Evolutionary conservation across 768 basidiomycete species (phyloP).

Genomic region (Leccinum pellstonianum): DNA sequence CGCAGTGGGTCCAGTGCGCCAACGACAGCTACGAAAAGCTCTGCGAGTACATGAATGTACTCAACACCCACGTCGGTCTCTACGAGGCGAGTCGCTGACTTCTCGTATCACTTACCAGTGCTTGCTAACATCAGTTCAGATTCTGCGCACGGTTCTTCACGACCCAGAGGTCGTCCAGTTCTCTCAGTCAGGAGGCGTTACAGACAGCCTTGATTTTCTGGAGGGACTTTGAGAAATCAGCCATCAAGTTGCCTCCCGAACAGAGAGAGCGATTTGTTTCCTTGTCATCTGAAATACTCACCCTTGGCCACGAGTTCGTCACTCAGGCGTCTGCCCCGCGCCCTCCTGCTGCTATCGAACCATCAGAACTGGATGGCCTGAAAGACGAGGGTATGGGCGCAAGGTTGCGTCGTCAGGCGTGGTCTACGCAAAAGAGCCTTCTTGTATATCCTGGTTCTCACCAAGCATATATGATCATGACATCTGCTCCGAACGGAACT

Average conservation of each 20-base stretch:
- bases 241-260: constrained; percentile 79
- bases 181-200: constrained; percentile 70
- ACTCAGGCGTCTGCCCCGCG: constrained; percentile 61
- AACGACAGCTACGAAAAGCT: constrained; percentile 87
- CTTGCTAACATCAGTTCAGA: constrained; percentile 42
- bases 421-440: constrained; percentile 71
- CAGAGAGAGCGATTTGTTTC: constrained; percentile 83
- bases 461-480: constrained; percentile 93
- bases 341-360: constrained; percentile 65
- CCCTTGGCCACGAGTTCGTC: constrained; percentile 85
- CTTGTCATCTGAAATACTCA: constrained; percentile 84
- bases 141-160: constrained; percentile 65
- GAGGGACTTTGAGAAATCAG: constrained; percentile 97
- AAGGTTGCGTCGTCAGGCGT: constrained; percentile 70
- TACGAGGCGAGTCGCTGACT: constrained; percentile 65
- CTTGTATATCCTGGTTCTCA: constrained; percentile 82
- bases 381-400: constrained; percentile 78
- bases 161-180: constrained; percentile 65
- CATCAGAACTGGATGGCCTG: constrained; percentile 67
- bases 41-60: constrained; percentile 96
- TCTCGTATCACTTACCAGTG: constrained; percentile 4
- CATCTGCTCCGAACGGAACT: constrained; percentile 81
- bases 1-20: constrained; percentile 76
- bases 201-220: constrained; percentile 92
- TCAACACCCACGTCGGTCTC: constrained; percentile 91